Evolutionary conservation across 352 stramenopile genomes (phyloP).

Genomic region (Pythium rhizo-oryzae): DNA sequence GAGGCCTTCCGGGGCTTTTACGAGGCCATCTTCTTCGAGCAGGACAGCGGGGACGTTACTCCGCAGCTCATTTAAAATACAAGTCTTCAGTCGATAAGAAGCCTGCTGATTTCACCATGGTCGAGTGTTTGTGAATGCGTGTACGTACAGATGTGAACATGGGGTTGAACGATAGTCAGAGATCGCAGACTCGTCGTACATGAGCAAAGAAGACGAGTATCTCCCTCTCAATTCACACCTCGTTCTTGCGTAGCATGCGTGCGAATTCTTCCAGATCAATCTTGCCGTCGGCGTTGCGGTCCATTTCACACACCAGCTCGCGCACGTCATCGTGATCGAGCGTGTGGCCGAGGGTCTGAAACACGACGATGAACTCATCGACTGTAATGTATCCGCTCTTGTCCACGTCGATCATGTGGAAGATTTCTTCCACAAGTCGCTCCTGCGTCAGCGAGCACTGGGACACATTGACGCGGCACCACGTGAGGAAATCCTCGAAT

Average conservation of each 20-base stretch:
- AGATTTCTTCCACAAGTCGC: constrained; percentile 67
- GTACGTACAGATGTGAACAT: no score
- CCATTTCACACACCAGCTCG: constrained; percentile 76
- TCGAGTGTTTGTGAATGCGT: no score
- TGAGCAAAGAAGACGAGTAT: no score
- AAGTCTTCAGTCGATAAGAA: no score
- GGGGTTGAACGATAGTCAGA: no score
- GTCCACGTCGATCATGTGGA: constrained; percentile 71
- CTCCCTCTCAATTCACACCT: constrained; percentile 35
- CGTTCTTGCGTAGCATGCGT: constrained; percentile 77
- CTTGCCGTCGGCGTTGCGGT: constrained; percentile 73
- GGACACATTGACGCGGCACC: constrained; percentile 65
- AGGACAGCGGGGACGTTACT: constrained; percentile 38
- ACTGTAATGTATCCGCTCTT: constrained; percentile 66
- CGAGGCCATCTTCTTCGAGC: constrained; percentile 82
- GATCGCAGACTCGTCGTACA: no score
- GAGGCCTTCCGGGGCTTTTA: constrained; percentile 86
- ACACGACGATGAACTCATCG: constrained; percentile 76
- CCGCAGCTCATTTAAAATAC: constrained; percentile 38
- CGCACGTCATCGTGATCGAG: constrained; percentile 76
- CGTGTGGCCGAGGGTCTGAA: constrained; percentile 66
- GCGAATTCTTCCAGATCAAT: constrained; percentile 75
- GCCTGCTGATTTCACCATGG: no score
- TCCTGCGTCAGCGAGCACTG: constrained; percentile 58
- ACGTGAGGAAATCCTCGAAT: constrained; percentile 75